Base-by-base conservation (phyloP, 148 eudicot genomes). In the Camellia sinensis region DNA sequence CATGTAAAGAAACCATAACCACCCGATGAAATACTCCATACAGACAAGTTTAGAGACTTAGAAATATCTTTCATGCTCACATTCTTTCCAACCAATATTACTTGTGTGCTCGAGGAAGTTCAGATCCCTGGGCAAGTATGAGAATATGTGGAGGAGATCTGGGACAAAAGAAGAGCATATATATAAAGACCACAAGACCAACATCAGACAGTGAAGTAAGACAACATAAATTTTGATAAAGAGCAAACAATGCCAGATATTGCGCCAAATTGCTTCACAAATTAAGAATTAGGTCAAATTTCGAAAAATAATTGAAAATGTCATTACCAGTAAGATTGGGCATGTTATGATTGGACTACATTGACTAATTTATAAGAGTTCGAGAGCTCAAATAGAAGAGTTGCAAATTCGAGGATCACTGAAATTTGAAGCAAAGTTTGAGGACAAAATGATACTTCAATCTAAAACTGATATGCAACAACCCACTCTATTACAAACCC, bases 101-200 rank as follows among this genome's bases (percentile, higher is more conserved):
- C 97, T 96, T n/a, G 98, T 84, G 82, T 96, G 99, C 92, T 96
- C 91, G 75, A 96, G 82, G 86, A 96, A 96, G 87, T 96, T 96
- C 87, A 96, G 85, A 82, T 92, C 95, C 75, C 92, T 89, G 18
- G 98, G 99, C 90, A 96, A 89, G 89, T 86, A 93, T 2, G 99
- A 96, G 87, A 96, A 96, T 72, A 96, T 93, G 85, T 96, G 99
- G 82, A 96, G 87, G 74, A 93, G 89, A 92, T 96, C 98, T 95
- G 92, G 53, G 75, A 64, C 78, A 67, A 81, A 76, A 73, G 19
- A 8, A 71, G 74, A 13, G 57, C n/a, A 77, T 12, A 7, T 3
- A 18, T 12, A 29, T 1, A 29, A 29, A 29, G 37, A 29, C 66
- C 29, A 65, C 10, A 41, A 17, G 57, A 15, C 71, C 29, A 15